A percentile compares a stretch with the other conserved stretches of the same genome.
phyloP scores from a whole-genome alignment of 2,329 filamentous ascomycete genomes.

The Ophiostoma sp. region DNA sequence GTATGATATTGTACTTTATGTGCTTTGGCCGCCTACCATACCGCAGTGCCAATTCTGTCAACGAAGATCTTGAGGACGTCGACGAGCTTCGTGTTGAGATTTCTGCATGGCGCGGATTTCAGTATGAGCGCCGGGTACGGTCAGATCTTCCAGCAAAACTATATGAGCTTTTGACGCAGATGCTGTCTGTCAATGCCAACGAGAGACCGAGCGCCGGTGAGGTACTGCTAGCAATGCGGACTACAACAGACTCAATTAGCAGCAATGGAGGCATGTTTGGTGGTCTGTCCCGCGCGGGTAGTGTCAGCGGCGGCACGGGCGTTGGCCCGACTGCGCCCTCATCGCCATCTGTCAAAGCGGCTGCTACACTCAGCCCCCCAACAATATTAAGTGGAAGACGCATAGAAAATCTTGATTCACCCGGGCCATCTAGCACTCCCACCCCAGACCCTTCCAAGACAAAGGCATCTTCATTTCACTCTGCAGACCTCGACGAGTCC shows the following conservation, averaged over 20 bases:
- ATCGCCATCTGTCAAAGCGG: constrained; percentile 15
- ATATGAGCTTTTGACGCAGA: constrained; percentile 74
- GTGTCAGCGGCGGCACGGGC: neutral
- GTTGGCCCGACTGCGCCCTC: neutral
- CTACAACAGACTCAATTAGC: constrained; percentile 44
- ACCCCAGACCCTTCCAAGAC: constrained; percentile 37
- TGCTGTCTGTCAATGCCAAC: constrained; percentile 70
- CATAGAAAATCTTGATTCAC: constrained; percentile 54
- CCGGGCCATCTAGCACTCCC: constrained; percentile 46
- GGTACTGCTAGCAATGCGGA: constrained; percentile 72
- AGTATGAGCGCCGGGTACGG: constrained; percentile 66
- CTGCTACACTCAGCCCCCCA: constrained; percentile 28
- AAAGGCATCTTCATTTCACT: constrained; percentile 12
- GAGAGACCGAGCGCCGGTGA: constrained; percentile 81
- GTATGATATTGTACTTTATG: constrained; percentile 98
- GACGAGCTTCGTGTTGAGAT: constrained; percentile 83
- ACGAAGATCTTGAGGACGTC: constrained; percentile 89
- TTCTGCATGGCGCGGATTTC: constrained; percentile 77
- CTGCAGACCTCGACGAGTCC: constrained; percentile 31
- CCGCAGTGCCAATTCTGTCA: constrained; percentile 70
- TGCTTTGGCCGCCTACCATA: constrained; percentile 91
- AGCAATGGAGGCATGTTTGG: constrained; percentile 14
- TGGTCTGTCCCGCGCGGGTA: neutral
- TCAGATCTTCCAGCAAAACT: constrained; percentile 80
- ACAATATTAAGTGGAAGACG: constrained; percentile 39